Conservation (phyloP, 169 alveolate species). For the Cystoisospora suis region DNA sequence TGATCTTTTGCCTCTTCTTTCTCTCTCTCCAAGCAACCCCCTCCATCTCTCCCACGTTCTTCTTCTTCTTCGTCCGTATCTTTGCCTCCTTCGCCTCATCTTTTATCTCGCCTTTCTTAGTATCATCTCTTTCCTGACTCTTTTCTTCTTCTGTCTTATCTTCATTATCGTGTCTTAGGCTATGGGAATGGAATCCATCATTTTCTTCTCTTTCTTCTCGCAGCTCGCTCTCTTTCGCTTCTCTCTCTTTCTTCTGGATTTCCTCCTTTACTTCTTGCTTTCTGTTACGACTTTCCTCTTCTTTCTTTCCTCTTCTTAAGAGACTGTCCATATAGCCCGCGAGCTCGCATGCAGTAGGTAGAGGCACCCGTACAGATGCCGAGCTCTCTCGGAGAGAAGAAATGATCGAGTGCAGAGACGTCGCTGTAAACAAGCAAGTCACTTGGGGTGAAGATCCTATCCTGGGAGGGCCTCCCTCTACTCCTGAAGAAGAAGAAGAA, state of each 20-base stretch:
- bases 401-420: neutral
- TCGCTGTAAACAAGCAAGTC: constrained; percentile 13
- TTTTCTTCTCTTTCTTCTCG: neutral
- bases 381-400: constrained; percentile 10
- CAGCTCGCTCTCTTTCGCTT: neutral
- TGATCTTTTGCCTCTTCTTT: neutral
- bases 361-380: neutral
- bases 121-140: neutral
- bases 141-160: neutral
- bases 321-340: neutral
- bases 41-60: neutral
- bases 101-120: neutral
- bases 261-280: neutral
- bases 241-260: neutral
- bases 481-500: too few relatives aligned
- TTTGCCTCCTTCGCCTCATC: neutral
- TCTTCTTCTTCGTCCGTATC: neutral
- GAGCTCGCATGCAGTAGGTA: constrained; percentile 6
- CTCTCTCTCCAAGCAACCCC: neutral
- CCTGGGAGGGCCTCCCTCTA: neutral
- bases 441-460: neutral
- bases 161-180: neutral
- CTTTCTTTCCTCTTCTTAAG: neutral
- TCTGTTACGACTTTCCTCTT: neutral
- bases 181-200: neutral